Base-by-base conservation (phyloP, 805 yeast species). In the Barnettozyma sp. region DNA sequence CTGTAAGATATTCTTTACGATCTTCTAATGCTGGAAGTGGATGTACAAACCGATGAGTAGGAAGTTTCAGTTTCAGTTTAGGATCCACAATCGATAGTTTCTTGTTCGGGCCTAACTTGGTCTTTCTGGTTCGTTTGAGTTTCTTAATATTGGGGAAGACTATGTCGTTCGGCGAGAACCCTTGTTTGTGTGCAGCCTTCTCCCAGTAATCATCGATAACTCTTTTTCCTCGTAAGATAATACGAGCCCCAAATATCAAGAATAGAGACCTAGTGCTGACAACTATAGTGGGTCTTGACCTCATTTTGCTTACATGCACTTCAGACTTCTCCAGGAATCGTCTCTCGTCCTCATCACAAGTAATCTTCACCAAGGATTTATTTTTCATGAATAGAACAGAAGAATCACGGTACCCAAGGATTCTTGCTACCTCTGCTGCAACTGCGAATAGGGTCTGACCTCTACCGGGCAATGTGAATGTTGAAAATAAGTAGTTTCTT, bases 181-280 rank as follows among this genome's bases (percentile, higher is more conserved):
- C 69, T 41, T 68, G 68, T 14, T 56, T 59, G 25, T 50, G 54
- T 1, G 67, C 66, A 4, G 55, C 45, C 4, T 56, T 58, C 42
- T 72, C 78, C 75, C 76, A 75, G 49, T 75, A 74, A 49, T 74
- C 81, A 50, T 74, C 80, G 3, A 52, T 41, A 4, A 73, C 59
- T 39, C 79, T 60, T 24, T 55, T 53, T 6, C 80, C 81, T n/a
- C 55, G 49, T 2, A 55, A 54, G 15, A 75, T 49, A 3, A 69
- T 50, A 16, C 71, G 55, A 1, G 78, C 71, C 23, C 80, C 80
- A 52, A 71, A 73, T 31, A 58, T 59, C 35, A 73, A 55, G 44
- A 53, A 75, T 30, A 70, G 60, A 2, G 70, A 61, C 30, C 65
- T 60, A 3, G 72, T 70, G 10, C 72, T 60, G n/a, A 45, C 38